These are phyloP conservation scores for Fusarium longipes DNA, from an alignment of 2,329 filamentous ascomycete species.

Conservation along the genomic window DNA sequence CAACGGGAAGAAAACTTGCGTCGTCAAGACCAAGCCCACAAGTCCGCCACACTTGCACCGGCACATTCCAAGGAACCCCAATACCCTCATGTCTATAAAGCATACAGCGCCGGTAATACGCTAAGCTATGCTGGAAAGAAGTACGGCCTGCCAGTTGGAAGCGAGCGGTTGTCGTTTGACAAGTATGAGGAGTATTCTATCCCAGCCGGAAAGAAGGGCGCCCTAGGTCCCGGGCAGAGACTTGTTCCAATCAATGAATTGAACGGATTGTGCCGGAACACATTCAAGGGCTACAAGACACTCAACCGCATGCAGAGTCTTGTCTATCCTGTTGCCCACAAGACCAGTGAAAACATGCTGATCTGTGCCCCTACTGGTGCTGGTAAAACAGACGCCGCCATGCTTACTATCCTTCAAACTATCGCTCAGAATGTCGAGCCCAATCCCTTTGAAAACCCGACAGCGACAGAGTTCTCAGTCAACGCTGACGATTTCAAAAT, in stretches of 20 bases:
- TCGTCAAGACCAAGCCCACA: conserved; percentile 83
- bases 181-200: conserved; percentile 92
- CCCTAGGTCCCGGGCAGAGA: conserved; percentile 76
- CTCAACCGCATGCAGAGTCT: conserved; percentile 99
- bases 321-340: conserved; percentile 94
- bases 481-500: conserved; percentile 93
- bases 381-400: conserved; percentile 98
- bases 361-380: conserved; percentile 98
- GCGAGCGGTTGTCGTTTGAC: conserved; percentile 73
- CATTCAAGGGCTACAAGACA: conserved; percentile 92
- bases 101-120: conserved; percentile 85
- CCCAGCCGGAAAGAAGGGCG: conserved; percentile 83
- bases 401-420: conserved; percentile 93
- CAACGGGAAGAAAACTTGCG: conserved; percentile 84
- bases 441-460: conserved; percentile 78
- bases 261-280: conserved; percentile 89
- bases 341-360: conserved; percentile 97
- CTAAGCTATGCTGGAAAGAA: conserved; percentile 82
- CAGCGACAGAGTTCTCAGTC: conserved; percentile 83
- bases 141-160: conserved; percentile 84
- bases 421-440: conserved; percentile 87
- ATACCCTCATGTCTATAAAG: conserved; percentile 94
- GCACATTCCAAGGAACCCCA: conserved; percentile 77
- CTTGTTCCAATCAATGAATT: conserved; percentile 83
- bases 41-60: conserved; percentile 76